These are phyloP conservation scores for Fusarium pininemorale DNA, from an alignment of 2,329 filamentous ascomycete genomes.

Conservation along the genomic window DNA sequence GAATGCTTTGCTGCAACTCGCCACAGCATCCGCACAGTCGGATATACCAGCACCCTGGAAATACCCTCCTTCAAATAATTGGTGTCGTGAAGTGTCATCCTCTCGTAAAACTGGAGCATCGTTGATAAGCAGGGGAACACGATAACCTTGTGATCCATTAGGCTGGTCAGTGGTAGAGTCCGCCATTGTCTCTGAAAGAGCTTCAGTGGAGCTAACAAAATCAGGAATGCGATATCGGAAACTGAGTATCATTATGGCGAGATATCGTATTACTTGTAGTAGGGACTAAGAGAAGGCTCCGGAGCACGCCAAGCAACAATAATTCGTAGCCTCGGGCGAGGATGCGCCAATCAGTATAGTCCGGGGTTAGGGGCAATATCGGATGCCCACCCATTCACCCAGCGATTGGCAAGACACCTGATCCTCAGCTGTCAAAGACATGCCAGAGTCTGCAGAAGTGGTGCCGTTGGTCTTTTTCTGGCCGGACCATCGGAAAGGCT, in stretches of 20 bases:
- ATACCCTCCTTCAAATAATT: neutral
- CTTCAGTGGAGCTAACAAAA: neutral
- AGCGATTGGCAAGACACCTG: neutral
- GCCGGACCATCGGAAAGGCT: fast-evolving
- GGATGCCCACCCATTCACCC: fast-evolving
- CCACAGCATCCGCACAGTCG: neutral
- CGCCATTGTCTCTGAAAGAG: neutral
- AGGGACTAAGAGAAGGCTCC: neutral
- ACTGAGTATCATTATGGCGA: neutral
- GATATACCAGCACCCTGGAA: neutral
- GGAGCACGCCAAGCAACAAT: neutral
- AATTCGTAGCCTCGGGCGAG: neutral
- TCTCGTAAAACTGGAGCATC: neutral
- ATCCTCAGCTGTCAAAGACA: neutral
- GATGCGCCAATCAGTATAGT: neutral
- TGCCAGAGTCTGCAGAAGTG: fast-evolving
- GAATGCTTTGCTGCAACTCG: neutral
- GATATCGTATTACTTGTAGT: neutral
- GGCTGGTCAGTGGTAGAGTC: neutral
- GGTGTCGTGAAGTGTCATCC: neutral
- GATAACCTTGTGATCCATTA: neutral
- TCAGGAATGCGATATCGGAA: neutral
- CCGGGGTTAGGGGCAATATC: neutral
- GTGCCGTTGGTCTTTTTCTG: fast-evolving
- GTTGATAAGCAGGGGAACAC: neutral